phyloP scores from a whole-genome alignment of 805 yeast genomes.

The Cyberlindnera suaveolens region DNA sequence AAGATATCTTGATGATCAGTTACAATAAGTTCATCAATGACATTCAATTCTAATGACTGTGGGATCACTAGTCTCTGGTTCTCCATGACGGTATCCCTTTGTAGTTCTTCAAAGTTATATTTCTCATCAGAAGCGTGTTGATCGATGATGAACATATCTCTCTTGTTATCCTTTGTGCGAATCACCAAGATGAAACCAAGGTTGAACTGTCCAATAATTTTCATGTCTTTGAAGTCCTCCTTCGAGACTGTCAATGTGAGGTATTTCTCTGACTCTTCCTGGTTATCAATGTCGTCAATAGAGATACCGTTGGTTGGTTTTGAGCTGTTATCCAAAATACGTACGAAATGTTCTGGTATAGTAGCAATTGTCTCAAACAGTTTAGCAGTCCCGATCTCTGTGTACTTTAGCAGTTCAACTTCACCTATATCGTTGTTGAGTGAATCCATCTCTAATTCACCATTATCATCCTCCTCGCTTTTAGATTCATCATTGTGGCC shows the following conservation, averaged over 20 bases:
- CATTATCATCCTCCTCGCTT: slow-evolving; percentile 3
- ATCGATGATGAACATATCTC: slow-evolving; percentile 82
- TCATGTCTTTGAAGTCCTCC: slow-evolving; percentile 68
- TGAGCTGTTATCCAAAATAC: neutral
- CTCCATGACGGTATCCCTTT: slow-evolving; percentile 48
- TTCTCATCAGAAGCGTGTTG: slow-evolving; percentile 99
- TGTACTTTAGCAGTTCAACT: slow-evolving; percentile 10
- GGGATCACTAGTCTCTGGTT: slow-evolving; percentile 67
- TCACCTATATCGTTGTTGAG: neutral
- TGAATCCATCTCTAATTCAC: slow-evolving; percentile 1
- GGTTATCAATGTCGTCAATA: slow-evolving; percentile 39
- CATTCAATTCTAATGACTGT: slow-evolving; percentile 52
- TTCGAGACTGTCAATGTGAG: slow-evolving; percentile 61
- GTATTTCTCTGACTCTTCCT: slow-evolving; percentile 47
- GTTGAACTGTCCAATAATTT: slow-evolving; percentile 88
- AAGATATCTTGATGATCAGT: slow-evolving; percentile 54
- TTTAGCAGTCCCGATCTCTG: slow-evolving; percentile 9
- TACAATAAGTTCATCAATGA: slow-evolving; percentile 72
- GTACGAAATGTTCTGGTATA: slow-evolving; percentile 4
- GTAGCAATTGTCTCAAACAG: slow-evolving; percentile 7
- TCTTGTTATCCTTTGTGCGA: slow-evolving; percentile 38
- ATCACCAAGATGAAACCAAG: slow-evolving; percentile 86
- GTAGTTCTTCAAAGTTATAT: slow-evolving; percentile 74
- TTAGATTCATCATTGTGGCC: neutral
- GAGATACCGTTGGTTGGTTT: slow-evolving; percentile 2